Evolutionary conservation across 495 filamentous ascomycete species (phyloP), one percentile per base, ranked within the genome.

Genomic region (Penicillium paxilli): DNA sequence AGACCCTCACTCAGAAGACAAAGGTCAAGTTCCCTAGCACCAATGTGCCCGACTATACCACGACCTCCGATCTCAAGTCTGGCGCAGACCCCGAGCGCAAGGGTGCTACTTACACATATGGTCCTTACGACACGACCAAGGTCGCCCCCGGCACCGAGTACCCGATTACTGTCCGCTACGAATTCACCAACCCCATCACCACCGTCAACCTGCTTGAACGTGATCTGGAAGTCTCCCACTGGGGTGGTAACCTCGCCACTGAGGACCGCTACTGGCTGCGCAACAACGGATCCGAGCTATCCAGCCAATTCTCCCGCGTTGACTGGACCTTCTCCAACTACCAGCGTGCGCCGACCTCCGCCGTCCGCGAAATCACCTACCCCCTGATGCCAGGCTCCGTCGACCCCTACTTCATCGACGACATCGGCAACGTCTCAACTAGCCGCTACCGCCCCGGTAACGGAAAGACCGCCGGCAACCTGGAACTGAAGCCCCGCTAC

Each of bases 351-450:
- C 78, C 83, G 12, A 87, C 82, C 6, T 82, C 83, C 32, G 91
- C 95, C 2, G 77, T 98, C 58, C 90, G 89, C 64, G 87, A 91
- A 69, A 72, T 98, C 32, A 86, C 80, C 48, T 84, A 94, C 59
- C 89, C 91, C 1, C 81, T 98, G 23, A 82, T 79, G 47, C 80
- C 85, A 23, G 92, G 93, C 55, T 89, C 86, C 48, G 77, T 82
- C 47, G 86, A 96, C 62, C 81, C 94, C 1, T 98, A 98, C 77
- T 98, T 94, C 72, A 93, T 87, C 22, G 94, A 98, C 66, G 92
- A 92, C 57, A 96, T 98, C 63, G 94, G 94, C 54, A 98, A 98
- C 67, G 91, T 98, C 20, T 95, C 90, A 17, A 98, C 94, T 23
- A 96, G 90, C 50, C 83, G 84, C 61, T 98, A 92, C 80, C 83